phyloP scores from a whole-genome alignment of 345 rosid genomes.

The Eucalyptus pauciflora region DNA sequence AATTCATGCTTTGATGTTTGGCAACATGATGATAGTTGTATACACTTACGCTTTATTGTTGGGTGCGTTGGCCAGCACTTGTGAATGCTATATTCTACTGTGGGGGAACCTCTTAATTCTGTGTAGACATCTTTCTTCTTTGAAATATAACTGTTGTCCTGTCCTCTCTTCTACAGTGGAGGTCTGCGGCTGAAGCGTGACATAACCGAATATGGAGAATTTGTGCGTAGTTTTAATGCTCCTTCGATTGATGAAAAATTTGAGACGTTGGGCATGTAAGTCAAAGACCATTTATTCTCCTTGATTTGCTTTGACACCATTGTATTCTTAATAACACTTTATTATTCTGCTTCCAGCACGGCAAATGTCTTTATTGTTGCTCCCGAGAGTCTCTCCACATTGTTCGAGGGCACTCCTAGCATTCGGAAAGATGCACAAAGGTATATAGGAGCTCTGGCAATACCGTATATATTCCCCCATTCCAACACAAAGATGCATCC shows the following conservation, averaged over 20 bases:
- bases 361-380: constrained; percentile 96
- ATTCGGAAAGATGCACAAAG: constrained; percentile 90
- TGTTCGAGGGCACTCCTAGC: constrained; percentile 95
- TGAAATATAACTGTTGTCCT: background rate
- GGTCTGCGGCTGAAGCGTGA: constrained; percentile 96
- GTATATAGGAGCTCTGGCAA: constrained; percentile 8
- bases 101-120: background rate
- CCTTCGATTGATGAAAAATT: constrained; percentile 95
- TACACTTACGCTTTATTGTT: background rate
- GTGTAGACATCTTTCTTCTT: background rate
- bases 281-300: background rate
- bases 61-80: background rate
- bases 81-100: background rate
- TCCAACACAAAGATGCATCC: background rate
- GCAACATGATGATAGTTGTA: background rate
- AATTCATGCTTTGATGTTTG: background rate
- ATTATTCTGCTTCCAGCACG: constrained; percentile 42
- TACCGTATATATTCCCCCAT: background rate
- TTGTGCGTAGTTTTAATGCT: constrained; percentile 76
- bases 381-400: constrained; percentile 83
- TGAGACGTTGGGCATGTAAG: constrained; percentile 89
- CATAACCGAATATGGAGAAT: constrained; percentile 83
- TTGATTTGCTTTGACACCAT: background rate
- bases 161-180: constrained; percentile 41
- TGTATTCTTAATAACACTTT: background rate